phyloP scores from a whole-genome alignment of 208 protist genomes.

The Zelonia costaricensis region DNA sequence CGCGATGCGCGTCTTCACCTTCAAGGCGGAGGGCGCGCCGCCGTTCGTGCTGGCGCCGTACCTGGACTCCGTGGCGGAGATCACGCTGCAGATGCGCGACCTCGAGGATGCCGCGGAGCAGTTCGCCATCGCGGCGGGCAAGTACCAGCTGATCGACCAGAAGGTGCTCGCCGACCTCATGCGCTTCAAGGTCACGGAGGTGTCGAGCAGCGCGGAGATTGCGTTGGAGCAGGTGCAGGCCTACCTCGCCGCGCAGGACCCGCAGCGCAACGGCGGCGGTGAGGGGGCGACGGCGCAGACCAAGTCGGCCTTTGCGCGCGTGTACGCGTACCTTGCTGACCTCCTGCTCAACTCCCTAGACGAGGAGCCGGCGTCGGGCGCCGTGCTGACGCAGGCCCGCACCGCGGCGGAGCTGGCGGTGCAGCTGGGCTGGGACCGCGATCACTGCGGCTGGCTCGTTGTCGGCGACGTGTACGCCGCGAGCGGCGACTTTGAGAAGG shows the following conservation, averaged over 20 bases:
- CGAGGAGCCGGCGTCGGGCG: constrained; percentile 21
- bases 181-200: constrained; percentile 65
- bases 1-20: constrained; percentile 87
- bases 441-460: constrained; percentile 53
- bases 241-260: constrained; percentile 49
- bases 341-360: constrained; percentile 50
- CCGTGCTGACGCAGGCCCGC: constrained; percentile 39
- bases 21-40: constrained; percentile 84
- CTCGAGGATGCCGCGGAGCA: constrained; percentile 82
- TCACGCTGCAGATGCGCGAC: constrained; percentile 78
- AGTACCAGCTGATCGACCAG: constrained; percentile 86
- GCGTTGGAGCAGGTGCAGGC: constrained; percentile 62
- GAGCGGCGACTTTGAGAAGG: constrained; percentile 47
- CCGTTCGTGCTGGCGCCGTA: constrained; percentile 87
- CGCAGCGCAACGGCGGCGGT: constrained; percentile 32
- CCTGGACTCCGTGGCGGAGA: constrained; percentile 80
- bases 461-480: constrained; percentile 65
- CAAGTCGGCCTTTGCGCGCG: constrained; percentile 57
- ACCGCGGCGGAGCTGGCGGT: constrained; percentile 53
- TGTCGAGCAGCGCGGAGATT: constrained; percentile 45
- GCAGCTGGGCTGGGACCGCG: constrained; percentile 66
- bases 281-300: constrained; percentile 21
- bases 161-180: constrained; percentile 78
- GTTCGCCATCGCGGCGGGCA: constrained; percentile 73
- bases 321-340: constrained; percentile 73